A percentile compares a stretch with the other conserved stretches of the same genome.
phyloP scores from a whole-genome alignment of 768 basidiomycete species.

The Sutorius australiensis region DNA sequence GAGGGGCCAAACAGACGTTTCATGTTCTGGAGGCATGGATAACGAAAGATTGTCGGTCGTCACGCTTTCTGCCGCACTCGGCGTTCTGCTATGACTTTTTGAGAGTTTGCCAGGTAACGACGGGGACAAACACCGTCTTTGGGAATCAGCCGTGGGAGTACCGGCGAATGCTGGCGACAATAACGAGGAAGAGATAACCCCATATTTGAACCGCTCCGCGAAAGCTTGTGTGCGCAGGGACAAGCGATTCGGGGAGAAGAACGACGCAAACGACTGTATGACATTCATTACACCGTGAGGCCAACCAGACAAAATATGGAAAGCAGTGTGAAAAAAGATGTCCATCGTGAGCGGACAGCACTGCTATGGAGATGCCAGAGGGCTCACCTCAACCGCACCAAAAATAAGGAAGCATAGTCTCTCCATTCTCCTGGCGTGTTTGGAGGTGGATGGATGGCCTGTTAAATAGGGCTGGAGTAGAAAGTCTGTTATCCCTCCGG shows the following conservation, averaged over 20 bases:
- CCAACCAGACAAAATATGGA: constrained; percentile 2
- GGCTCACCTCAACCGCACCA: constrained; percentile 37
- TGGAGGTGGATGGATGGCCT: constrained; percentile 2
- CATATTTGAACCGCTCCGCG: constrained; percentile 80
- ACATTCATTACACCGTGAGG: constrained; percentile 8
- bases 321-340: not conserved
- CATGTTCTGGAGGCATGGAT: constrained; percentile 33
- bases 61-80: constrained; percentile 35
- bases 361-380: constrained; percentile 9
- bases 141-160: constrained; percentile 30
- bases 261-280: constrained; percentile 36
- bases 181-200: constrained; percentile 74
- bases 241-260: constrained; percentile 34
- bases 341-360: constrained; percentile 9
- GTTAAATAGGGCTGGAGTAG: constrained; percentile 18
- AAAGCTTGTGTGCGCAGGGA: constrained; percentile 46
- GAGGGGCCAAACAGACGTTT: constrained; percentile 35
- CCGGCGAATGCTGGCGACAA: constrained; percentile 56
- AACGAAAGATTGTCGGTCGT: constrained; percentile 22
- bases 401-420: constrained; percentile 25
- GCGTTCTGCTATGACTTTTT: constrained; percentile 36
- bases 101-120: constrained; percentile 47
- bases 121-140: constrained; percentile 33
- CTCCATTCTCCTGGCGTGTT: constrained; percentile 26
- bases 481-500: constrained; percentile 46